These are phyloP conservation scores for Dendrocalamus latiflorus DNA, from an alignment of 202 grass and related monocot species.

Conservation along the genomic window DNA sequence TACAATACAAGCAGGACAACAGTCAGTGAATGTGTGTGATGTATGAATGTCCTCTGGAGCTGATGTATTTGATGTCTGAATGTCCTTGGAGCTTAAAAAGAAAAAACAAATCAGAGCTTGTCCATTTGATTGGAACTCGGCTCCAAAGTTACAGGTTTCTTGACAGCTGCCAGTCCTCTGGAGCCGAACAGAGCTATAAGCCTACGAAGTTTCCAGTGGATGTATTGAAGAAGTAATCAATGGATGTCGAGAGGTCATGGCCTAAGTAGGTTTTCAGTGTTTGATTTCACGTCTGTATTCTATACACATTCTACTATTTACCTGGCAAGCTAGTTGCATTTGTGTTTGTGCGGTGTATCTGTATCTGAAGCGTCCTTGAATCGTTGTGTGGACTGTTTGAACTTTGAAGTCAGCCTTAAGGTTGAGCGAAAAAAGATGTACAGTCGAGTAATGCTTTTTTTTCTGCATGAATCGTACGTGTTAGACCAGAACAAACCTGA, in stretches of 20 bases:
- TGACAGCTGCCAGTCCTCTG: neutral
- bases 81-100: neutral
- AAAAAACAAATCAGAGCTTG: neutral
- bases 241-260: neutral
- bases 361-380: neutral
- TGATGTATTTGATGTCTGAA: neutral
- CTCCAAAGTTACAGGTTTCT: neutral
- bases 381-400: neutral
- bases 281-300: neutral
- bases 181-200: neutral
- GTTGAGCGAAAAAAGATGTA: neutral
- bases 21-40: neutral
- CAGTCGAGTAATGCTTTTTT: too few species aligned
- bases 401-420: neutral
- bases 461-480: too few species aligned
- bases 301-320: neutral
- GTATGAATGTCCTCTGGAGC: too few species aligned
- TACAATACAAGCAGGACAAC: neutral
- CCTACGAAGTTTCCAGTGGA: neutral
- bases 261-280: neutral
- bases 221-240: neutral
- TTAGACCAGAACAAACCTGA: too few species aligned
- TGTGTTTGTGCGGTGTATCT: neutral
- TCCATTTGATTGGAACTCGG: neutral
- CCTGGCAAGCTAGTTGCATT: neutral